Percentiles rank a stretch among this genome's conserved stretches.
Conservation (phyloP, 129 eudicot genomes). For the Erigeron canadensis region DNA sequence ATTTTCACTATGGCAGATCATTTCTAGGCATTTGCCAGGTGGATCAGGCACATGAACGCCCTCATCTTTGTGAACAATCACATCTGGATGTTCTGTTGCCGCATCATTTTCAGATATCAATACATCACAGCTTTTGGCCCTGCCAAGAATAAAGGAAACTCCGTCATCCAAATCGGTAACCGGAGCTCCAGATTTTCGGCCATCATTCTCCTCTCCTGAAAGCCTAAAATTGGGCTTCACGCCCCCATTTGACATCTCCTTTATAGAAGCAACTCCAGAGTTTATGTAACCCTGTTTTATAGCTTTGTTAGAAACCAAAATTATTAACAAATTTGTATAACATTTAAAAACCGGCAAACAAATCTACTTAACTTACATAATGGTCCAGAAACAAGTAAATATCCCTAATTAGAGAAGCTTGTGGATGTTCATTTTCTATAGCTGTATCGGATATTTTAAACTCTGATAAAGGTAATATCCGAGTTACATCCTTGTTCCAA, state of each 20-base stretch:
- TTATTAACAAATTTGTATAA: background rate
- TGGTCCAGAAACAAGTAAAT: conserved; percentile 81
- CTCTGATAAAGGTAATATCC: conserved; percentile 75
- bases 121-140: conserved; percentile 32
- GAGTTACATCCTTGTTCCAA: conserved; percentile 88
- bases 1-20: conserved; percentile 25
- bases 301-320: conserved; percentile 22
- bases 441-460: conserved; percentile 71
- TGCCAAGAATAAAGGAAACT: conserved; percentile 69
- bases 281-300: conserved; percentile 83
- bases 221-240: conserved; percentile 48
- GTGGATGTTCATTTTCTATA: conserved; percentile 51
- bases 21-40: conserved; percentile 34
- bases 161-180: conserved; percentile 66
- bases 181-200: conserved; percentile 39
- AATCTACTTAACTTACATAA: conserved; percentile 57
- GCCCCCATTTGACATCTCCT: conserved; percentile 45
- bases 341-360: background rate
- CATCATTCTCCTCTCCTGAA: conserved; percentile 47
- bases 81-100: conserved; percentile 20
- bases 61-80: conserved; percentile 10
- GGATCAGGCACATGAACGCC: conserved; percentile 19
- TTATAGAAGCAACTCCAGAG: conserved; percentile 81
- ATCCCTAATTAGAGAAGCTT: conserved; percentile 65
- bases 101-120: conserved; percentile 20